Conservation (phyloP, 495 filamentous ascomycete species). For the Polyplosphaeria fusca region DNA sequence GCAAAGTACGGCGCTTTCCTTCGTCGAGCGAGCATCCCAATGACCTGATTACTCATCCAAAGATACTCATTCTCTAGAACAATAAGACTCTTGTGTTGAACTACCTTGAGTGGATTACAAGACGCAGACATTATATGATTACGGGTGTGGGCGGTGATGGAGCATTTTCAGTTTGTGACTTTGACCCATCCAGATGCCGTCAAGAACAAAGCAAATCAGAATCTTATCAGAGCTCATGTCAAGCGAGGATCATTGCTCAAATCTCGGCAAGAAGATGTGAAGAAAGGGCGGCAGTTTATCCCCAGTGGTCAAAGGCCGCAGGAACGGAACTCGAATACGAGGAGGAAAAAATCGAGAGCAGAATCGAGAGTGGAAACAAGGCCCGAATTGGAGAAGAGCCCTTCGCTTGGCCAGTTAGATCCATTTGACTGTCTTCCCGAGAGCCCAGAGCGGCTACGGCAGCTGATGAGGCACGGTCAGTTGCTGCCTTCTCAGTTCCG, state of each 20-base stretch:
- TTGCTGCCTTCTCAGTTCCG: neutral
- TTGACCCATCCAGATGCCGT: neutral
- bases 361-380: no score
- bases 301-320: neutral
- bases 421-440: slow-evolving; percentile 8
- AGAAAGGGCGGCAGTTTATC: neutral
- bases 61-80: no score
- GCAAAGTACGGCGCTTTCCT: no score
- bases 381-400: neutral
- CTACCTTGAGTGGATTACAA: no score
- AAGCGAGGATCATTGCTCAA: neutral
- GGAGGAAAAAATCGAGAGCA: neutral
- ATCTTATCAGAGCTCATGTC: neutral
- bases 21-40: no score
- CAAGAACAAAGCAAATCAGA: slow-evolving; percentile 1
- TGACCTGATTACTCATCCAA: no score
- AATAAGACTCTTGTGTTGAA: no score
- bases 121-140: no score
- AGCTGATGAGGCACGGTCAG: neutral
- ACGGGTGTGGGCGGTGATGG: no score
- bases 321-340: no score
- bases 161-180: slow-evolving; percentile 15
- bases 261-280: neutral
- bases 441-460: neutral
- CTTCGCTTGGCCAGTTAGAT: neutral